These are phyloP conservation scores for Lupinus albus DNA, from an alignment of 306 rosid genomes.

Conservation along the genomic window DNA sequence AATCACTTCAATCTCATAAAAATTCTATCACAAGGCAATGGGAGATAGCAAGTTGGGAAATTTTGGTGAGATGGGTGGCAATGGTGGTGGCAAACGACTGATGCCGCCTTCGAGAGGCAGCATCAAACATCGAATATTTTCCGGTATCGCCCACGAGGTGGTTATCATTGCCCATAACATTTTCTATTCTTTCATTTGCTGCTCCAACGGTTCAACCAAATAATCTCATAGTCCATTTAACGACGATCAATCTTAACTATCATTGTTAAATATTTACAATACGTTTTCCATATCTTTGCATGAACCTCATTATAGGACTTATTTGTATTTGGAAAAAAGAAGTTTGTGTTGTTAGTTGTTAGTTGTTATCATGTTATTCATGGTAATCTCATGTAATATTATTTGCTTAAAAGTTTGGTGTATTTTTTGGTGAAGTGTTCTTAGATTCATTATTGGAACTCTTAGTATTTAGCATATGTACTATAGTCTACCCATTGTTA, in stretches of 20 bases:
- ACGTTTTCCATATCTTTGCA: not conserved
- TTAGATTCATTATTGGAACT: too few species aligned
- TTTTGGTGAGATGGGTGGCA: not conserved
- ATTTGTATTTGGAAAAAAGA: not conserved
- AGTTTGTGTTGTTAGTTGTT: not conserved
- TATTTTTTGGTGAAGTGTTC: too few species aligned
- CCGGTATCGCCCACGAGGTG: not conserved
- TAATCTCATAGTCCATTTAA: not conserved
- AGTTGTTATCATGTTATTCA: too few species aligned
- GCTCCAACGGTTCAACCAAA: not conserved
- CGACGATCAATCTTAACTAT: not conserved
- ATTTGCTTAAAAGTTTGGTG: too few species aligned
- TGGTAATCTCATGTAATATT: too few species aligned
- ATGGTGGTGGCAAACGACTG: not conserved
- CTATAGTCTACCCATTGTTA: too few species aligned
- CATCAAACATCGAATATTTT: conserved; percentile 39
- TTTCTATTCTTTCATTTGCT: not conserved
- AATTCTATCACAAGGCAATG: not conserved
- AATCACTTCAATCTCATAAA: conserved; percentile 18
- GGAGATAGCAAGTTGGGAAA: not conserved
- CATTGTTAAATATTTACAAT: too few species aligned
- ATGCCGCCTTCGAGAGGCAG: conserved; percentile 37
- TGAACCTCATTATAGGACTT: not conserved
- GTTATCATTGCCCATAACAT: not conserved
- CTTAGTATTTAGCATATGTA: too few species aligned